Base-by-base conservation (phyloP, 2,329 filamentous ascomycete species). In the Monilinia vaccinii-corymbosi region DNA sequence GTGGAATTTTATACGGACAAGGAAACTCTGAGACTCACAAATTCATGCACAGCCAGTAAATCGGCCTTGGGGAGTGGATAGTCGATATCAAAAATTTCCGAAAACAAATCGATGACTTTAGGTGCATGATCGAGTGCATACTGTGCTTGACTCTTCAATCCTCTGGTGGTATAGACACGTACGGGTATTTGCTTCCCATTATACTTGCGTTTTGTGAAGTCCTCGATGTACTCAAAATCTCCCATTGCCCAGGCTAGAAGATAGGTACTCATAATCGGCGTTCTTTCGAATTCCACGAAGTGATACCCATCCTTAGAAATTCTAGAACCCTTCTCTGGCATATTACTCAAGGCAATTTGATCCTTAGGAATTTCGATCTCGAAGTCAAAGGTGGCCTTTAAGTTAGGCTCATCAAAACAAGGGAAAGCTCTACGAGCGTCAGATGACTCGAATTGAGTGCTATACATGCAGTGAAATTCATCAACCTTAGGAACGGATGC, bases 401-500 rank as follows among this genome's bases (percentile, higher is more conserved):
- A 81, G 70, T 96, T 96, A 46, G 94, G 94, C 77, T 99, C 94
- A 71, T 99, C 94, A 71, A 97, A 97, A 77, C 94, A 99, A 51
- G 94, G 94, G 76, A 99, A 97, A 10, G 94, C 93, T 66, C 92
- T 83, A 65, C 94, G 87, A 63, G 94, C 94, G 75, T 99, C 94
- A 71, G 91, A 96, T 49, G 92, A 88, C 78, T 99, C 94, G 71
- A 99, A 99, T 73, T 99, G 94, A 52, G 94, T 99, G 78, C 90
- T 96, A 74, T 96, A 79, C 89, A 93, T 92, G 71, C 82, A 82
- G 73, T 84, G 82, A 71, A 79, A 83, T 68, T 85, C 79, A 50
- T 80, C 79, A 65, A 86, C 91, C 70, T 81, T 87, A 32, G 91
- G 89, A 1, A 96, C 91, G 14, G 89, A 91, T 46, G 85, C 77